Conservation (phyloP, 2,329 filamentous ascomycete species). For the Claviceps paspali region DNA sequence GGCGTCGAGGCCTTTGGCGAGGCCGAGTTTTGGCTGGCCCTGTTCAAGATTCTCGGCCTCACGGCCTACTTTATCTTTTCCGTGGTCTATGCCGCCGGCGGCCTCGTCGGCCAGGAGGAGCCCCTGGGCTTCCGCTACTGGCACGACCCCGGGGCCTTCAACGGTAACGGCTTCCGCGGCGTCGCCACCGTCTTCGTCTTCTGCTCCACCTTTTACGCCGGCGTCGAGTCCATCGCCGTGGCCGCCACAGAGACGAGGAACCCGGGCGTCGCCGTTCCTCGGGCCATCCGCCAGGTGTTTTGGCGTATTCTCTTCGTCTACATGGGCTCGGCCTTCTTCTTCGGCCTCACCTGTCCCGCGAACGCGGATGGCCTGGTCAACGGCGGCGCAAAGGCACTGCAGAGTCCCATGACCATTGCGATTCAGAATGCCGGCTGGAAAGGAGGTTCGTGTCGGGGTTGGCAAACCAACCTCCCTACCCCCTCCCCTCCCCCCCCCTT, state of each 20-base stretch:
- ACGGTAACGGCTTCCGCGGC: slow-evolving; percentile 48
- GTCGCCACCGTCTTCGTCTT: slow-evolving; percentile 53
- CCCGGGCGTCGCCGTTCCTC: slow-evolving; percentile 37
- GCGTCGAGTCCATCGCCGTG: slow-evolving; percentile 48
- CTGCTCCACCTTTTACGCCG: slow-evolving; percentile 56
- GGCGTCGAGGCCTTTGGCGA: slow-evolving; percentile 64
- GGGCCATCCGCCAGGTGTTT: slow-evolving; percentile 44
- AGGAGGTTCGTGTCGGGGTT: slow-evolving; percentile 27
- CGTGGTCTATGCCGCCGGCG: slow-evolving; percentile 55
- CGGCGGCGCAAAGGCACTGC: slow-evolving; percentile 44
- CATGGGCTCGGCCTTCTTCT: slow-evolving; percentile 60
- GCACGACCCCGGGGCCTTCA: slow-evolving; percentile 54
- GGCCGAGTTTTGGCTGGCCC: slow-evolving; percentile 65
- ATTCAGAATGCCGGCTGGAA: slow-evolving; percentile 61
- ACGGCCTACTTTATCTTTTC: slow-evolving; percentile 60
- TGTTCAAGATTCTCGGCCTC: slow-evolving; percentile 55
- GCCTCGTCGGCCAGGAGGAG: slow-evolving; percentile 41
- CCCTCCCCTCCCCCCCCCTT: background rate
- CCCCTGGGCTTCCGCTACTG: slow-evolving; percentile 57
- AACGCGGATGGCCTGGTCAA: slow-evolving; percentile 49
- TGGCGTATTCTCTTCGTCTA: slow-evolving; percentile 48
- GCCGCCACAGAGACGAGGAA: slow-evolving; percentile 47
- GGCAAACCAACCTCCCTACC: slow-evolving; percentile 3
- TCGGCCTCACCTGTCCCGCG: slow-evolving; percentile 57
- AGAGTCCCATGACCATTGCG: slow-evolving; percentile 60